Conservation (phyloP, 2,329 filamentous ascomycete genomes). For the Stemphylium vesicarium region DNA sequence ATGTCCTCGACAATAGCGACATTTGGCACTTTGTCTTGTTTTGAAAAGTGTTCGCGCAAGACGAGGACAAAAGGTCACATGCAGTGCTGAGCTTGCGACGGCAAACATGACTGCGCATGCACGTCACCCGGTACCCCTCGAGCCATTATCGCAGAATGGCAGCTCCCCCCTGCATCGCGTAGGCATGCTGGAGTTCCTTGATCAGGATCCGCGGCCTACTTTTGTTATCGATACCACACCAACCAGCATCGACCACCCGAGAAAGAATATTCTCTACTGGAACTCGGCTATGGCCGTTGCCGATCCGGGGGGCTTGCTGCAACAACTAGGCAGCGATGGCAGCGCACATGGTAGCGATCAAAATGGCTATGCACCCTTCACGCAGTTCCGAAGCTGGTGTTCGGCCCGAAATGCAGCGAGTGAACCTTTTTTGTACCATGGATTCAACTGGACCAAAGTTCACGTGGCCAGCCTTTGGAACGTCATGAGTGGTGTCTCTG, state of each 20-base stretch:
- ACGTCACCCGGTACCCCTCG: constrained; percentile 5
- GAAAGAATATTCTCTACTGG: constrained; percentile 16
- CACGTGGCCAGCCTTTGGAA: constrained; percentile 28
- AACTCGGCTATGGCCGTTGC: constrained; percentile 28
- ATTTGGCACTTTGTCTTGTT: neutral
- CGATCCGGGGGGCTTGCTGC: constrained; percentile 15
- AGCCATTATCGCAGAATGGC: constrained; percentile 4
- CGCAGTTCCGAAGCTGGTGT: constrained; percentile 28
- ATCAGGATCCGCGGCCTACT: constrained; percentile 28
- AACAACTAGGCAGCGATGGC: constrained; percentile 10
- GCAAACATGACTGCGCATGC: constrained; percentile 1
- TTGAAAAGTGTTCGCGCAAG: neutral
- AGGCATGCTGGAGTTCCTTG: constrained; percentile 30
- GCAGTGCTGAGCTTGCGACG: neutral
- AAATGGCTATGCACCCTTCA: constrained; percentile 1
- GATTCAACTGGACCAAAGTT: constrained; percentile 21
- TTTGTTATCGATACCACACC: constrained; percentile 21
- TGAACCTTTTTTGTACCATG: constrained; percentile 8
- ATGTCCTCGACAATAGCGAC: constrained; percentile 3
- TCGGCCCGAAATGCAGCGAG: neutral
- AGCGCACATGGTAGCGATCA: neutral
- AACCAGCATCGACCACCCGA: neutral
- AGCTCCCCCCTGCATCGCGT: constrained; percentile 15
- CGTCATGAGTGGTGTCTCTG: constrained; percentile 23
- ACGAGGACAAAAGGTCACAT: constrained; percentile 2